phyloP scores from a whole-genome alignment of 371 early-diverging fungal species.

The Umbelopsis sp. region DNA sequence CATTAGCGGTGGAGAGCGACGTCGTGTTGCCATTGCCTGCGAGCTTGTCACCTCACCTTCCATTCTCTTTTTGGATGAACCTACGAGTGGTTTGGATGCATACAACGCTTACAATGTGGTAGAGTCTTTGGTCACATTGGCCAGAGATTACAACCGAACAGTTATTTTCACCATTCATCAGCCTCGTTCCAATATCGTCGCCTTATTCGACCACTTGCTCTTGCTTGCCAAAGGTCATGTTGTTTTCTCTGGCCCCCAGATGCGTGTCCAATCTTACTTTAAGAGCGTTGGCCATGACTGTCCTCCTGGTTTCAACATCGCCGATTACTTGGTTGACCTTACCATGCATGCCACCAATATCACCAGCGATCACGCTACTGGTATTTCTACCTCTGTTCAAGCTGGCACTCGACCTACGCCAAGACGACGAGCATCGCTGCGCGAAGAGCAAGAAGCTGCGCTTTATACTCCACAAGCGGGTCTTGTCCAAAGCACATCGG shows the following conservation, averaged over 20 bases:
- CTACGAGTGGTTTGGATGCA: conserved; percentile 90
- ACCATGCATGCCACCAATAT: conserved; percentile 62
- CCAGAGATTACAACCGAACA: conserved; percentile 82
- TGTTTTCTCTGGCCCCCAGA: conserved; percentile 79
- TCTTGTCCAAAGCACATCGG: not conserved
- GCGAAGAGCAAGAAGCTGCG: conserved; percentile 27
- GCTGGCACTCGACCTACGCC: conserved; percentile 1
- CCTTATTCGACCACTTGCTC: conserved; percentile 87
- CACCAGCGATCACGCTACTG: not conserved
- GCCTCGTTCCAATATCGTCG: conserved; percentile 91
- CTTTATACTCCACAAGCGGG: conserved; percentile 25
- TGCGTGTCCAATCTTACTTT: conserved; percentile 59
- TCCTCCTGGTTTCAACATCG: conserved; percentile 91
- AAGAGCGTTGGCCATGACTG: conserved; percentile 76
- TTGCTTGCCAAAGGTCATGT: conserved; percentile 84
- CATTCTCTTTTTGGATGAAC: conserved; percentile 93
- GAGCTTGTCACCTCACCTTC: conserved; percentile 90
- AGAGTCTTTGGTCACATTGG: conserved; percentile 80
- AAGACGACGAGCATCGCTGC: conserved; percentile 19
- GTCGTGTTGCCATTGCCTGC: conserved; percentile 86
- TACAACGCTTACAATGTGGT: conserved; percentile 94
- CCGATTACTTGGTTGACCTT: conserved; percentile 86
- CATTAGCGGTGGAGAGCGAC: conserved; percentile 85
- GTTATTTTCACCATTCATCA: conserved; percentile 96
- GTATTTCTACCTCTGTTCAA: conserved; percentile 10